A percentile compares a stretch with the other conserved stretches of the same genome.
These are phyloP conservation scores for Actinidia chinensis DNA, from an alignment of 179 eudicot species.

Conservation along the genomic window DNA sequence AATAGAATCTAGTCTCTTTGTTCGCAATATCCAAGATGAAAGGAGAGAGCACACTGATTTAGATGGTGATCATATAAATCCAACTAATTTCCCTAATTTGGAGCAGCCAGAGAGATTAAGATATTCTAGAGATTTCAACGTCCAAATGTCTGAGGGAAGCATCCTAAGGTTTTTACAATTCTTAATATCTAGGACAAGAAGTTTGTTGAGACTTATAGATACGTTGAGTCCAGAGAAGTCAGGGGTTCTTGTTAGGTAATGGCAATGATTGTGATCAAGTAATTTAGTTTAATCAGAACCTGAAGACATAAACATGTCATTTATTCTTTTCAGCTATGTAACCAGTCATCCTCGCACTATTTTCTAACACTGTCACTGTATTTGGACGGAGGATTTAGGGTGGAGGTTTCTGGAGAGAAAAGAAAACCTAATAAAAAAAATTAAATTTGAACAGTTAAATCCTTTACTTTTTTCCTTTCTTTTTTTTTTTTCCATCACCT, in stretches of 20 bases:
- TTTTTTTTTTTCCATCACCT: too few relatives aligned
- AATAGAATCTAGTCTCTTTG: background rate
- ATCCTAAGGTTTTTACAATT: background rate
- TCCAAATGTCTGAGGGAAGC: background rate
- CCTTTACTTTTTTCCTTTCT: too few relatives aligned
- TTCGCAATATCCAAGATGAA: background rate
- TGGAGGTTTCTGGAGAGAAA: too few relatives aligned
- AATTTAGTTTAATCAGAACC: too few relatives aligned
- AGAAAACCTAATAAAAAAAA: too few relatives aligned
- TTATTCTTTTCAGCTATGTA: too few relatives aligned
- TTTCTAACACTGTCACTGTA: too few relatives aligned
- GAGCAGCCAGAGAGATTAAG: constrained; percentile 14
- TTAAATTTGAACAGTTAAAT: too few relatives aligned
- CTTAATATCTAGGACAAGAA: background rate
- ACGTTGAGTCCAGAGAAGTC: background rate
- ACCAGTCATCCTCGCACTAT: too few relatives aligned
- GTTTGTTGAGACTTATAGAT: constrained; percentile 8
- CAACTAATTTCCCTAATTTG: background rate
- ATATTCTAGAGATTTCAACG: background rate
- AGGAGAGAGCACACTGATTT: background rate
- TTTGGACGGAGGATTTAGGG: too few relatives aligned
- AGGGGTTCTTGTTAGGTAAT: background rate
- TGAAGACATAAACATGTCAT: too few relatives aligned
- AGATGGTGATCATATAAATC: background rate
- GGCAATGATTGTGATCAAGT: too few relatives aligned